These are phyloP conservation scores for Boletus barrowsii DNA, from an alignment of 768 basidiomycete species.

Conservation along the genomic window DNA sequence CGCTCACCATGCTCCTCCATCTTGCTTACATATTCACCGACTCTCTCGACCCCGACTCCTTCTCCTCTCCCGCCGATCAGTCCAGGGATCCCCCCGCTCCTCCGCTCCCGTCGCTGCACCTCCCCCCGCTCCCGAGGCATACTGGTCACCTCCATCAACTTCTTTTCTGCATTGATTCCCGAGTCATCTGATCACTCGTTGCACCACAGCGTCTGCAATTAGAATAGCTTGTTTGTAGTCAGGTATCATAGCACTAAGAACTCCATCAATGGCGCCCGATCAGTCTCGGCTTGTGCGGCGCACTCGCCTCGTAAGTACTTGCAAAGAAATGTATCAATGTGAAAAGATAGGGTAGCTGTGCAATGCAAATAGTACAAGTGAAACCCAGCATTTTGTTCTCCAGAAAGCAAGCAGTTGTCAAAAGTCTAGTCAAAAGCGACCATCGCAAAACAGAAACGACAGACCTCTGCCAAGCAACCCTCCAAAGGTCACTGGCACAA, in stretches of 20 bases:
- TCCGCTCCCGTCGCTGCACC: conserved; percentile 19
- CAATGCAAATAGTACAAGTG: conserved; percentile 35
- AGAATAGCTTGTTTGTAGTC: conserved; percentile 29
- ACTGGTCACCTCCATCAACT: conserved; percentile 10
- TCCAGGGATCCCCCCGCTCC: conserved; percentile 5
- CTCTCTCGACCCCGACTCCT: conserved; percentile 16
- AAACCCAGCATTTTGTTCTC: conserved; percentile 19
- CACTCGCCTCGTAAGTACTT: conserved; percentile 21
- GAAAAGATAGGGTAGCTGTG: conserved; percentile 22
- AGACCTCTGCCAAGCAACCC: conserved; percentile 13
- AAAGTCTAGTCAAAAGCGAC: conserved; percentile 19
- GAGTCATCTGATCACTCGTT: conserved; percentile 8
- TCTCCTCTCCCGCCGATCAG: conserved; percentile 20
- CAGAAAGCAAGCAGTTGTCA: conserved; percentile 20
- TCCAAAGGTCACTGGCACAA: conserved; percentile 1
- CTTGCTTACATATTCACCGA: conserved; percentile 27
- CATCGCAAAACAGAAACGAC: conserved; percentile 13
- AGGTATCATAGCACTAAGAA: conserved; percentile 32
- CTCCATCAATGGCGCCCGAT: conserved; percentile 18
- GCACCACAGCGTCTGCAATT: conserved; percentile 17
- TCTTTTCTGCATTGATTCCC: conserved; percentile 19
- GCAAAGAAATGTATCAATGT: conserved; percentile 18
- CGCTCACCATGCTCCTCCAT: conserved; percentile 11
- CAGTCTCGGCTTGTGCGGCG: conserved; percentile 19
- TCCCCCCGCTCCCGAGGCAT: conserved; percentile 15